A percentile compares a stretch with the other conserved stretches of the same genome.
Conservation (phyloP, 2,329 filamentous ascomycete species). For the Pseudopyrenochaeta lycopersici region DNA sequence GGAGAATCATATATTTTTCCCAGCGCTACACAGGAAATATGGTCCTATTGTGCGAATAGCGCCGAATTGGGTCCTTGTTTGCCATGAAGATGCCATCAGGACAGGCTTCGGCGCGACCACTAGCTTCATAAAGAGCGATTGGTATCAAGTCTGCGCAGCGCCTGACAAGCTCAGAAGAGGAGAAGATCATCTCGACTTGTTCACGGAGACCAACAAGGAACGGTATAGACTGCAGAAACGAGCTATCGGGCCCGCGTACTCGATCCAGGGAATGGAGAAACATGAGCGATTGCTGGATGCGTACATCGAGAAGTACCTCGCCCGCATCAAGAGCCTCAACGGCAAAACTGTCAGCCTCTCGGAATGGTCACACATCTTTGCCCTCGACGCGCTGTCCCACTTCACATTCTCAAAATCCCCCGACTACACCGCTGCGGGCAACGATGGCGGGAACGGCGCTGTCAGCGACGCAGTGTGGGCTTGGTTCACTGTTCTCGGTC, state of each 20-base stretch:
- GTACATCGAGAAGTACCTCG: not conserved
- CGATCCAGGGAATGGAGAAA: conserved; percentile 8
- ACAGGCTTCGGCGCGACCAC: not conserved
- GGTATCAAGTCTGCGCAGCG: conserved; percentile 1
- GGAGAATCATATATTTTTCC: not conserved
- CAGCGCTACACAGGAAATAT: not conserved
- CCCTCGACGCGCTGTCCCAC: conserved; percentile 2
- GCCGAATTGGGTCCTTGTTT: not conserved
- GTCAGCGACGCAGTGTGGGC: not conserved
- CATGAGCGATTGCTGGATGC: conserved; percentile 7
- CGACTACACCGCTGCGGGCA: conserved; percentile 1
- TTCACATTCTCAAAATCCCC: conserved; percentile 1
- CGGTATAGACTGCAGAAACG: conserved; percentile 6
- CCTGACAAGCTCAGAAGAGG: not conserved
- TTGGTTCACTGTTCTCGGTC: conserved; percentile 4
- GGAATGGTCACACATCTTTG: conserved; percentile 12
- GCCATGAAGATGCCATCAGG: not conserved
- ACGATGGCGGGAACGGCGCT: conserved; percentile 8
- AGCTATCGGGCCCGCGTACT: conserved; percentile 10
- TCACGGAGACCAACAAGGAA: conserved; percentile 8
- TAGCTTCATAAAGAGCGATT: not conserved
- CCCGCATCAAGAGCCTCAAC: not conserved
- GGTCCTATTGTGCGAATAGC: not conserved
- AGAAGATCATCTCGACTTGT: conserved; percentile 2
- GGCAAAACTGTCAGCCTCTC: conserved; percentile 3